Evolutionary conservation across 371 early-diverging fungal species (phyloP).

Genomic region (Catenaria anguillulae): DNA sequence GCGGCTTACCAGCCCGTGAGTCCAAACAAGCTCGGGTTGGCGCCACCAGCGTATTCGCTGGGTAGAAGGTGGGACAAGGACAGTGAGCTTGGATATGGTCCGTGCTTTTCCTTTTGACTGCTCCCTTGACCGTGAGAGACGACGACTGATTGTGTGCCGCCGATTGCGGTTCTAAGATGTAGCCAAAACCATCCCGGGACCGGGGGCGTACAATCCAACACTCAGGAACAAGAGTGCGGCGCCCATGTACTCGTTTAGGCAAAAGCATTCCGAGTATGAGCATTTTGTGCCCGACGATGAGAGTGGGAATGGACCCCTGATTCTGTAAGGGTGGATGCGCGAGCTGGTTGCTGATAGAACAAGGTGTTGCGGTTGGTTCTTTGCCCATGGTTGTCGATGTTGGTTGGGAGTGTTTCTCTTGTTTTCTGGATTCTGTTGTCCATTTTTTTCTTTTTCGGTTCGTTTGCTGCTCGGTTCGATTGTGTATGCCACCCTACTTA

Average conservation of each 20-base stretch:
- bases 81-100: background rate
- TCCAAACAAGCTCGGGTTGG: background rate
- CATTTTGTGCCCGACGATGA: background rate
- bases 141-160: no score
- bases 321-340: background rate
- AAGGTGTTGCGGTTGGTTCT: no score
- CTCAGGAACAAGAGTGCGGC: background rate
- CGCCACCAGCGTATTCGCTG: background rate
- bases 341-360: background rate
- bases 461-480: no score
- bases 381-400: no score
- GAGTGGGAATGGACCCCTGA: background rate
- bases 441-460: no score
- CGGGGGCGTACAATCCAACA: background rate
- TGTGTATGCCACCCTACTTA: no score
- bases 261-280: background rate
- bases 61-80: background rate
- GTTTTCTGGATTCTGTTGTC: no score
- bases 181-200: background rate
- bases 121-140: no score
- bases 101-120: background rate
- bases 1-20: slow-evolving; percentile 1
- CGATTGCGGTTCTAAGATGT: background rate
- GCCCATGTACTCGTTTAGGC: background rate
- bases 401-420: no score